Conservation (phyloP, 2,329 filamentous ascomycete genomes). For the Pseudopithomyces maydicus region DNA sequence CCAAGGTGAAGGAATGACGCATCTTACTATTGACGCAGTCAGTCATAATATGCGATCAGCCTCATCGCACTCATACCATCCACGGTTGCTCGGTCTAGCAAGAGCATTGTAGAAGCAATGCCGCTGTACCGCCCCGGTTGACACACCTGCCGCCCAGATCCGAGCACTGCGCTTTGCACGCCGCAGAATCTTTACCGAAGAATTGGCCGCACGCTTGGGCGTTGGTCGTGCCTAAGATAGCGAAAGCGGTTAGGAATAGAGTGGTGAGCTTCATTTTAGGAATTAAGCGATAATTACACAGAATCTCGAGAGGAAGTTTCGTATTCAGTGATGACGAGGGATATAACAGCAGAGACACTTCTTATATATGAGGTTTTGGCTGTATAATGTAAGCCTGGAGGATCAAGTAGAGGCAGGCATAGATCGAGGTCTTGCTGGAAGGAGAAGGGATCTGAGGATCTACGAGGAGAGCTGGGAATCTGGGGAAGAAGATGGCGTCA, state of each 20-base stretch:
- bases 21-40: no score
- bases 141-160: conserved; percentile 5
- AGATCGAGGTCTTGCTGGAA: no score
- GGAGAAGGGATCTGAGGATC: no score
- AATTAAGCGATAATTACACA: not conserved
- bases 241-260: not conserved
- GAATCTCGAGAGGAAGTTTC: not conserved
- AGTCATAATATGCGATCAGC: no score
- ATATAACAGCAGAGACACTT: not conserved
- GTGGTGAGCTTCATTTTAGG: conserved; percentile 5
- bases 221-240: not conserved
- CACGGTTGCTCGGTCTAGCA: no score
- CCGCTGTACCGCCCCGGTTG: not conserved
- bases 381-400: no score
- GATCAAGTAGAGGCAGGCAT: no score
- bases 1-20: no score
- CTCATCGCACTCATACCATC: no score
- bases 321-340: not conserved
- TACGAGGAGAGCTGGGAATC: no score
- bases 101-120: not conserved
- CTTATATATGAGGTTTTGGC: no score
- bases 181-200: conserved; percentile 5
- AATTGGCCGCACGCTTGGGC: conserved; percentile 6
- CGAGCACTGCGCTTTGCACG: conserved; percentile 6
- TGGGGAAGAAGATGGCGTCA: no score